Evolutionary conservation across 805 yeast genomes (phyloP).

Genomic region (Candida ponderosae): DNA sequence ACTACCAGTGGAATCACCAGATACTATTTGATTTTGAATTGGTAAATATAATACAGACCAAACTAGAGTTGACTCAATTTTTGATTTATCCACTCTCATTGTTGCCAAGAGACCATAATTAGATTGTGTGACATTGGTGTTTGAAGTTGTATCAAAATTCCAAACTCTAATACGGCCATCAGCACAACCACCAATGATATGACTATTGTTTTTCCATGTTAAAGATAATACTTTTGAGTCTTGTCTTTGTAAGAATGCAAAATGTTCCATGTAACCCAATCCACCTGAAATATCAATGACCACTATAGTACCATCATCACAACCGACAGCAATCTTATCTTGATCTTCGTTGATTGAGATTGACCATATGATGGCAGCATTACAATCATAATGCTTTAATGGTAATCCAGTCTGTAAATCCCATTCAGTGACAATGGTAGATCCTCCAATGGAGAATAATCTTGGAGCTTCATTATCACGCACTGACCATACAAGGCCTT

Average conservation of each 20-base stretch:
- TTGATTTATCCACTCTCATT: conserved; percentile 87
- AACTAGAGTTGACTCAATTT: conserved; percentile 78
- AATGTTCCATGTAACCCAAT: conserved; percentile 72
- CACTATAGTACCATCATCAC: conserved; percentile 91
- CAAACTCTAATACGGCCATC: conserved; percentile 89
- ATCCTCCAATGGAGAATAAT: conserved; percentile 90
- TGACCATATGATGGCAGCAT: conserved; percentile 93
- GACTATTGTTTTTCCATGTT: conserved; percentile 62
- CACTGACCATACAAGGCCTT: conserved; percentile 78
- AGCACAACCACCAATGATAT: conserved; percentile 87
- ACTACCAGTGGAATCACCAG: conserved; percentile 95
- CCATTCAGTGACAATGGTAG: conserved; percentile 91
- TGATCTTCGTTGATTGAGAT: conserved; percentile 57
- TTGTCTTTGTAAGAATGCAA: conserved; percentile 70
- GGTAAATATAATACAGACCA: conserved; percentile 77
- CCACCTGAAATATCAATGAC: conserved; percentile 83
- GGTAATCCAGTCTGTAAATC: conserved; percentile 70
- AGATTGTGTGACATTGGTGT: conserved; percentile 23
- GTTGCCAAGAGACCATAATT: conserved; percentile 71
- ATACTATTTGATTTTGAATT: conserved; percentile 64
- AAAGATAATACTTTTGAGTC: conserved; percentile 73
- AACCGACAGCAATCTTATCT: conserved; percentile 73
- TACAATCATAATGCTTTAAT: conserved; percentile 71
- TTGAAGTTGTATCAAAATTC: conserved; percentile 29
- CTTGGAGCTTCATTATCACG: conserved; percentile 47